Conservation (phyloP, 306 rosid species). For the Corylus avellana region DNA sequence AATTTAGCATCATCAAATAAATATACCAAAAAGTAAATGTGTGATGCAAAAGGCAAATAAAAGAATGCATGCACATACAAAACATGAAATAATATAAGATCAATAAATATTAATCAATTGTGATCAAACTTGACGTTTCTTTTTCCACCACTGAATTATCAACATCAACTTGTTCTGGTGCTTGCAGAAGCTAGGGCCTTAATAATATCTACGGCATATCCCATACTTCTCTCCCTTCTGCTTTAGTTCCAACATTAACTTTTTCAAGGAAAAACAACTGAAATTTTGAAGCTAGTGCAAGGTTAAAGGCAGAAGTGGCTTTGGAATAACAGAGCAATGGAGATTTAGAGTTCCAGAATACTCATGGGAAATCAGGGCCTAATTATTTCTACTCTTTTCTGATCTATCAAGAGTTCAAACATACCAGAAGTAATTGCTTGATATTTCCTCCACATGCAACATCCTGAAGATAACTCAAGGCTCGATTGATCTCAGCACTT, state of each 20-base stretch:
- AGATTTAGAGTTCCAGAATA: not conserved
- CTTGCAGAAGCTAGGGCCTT: not conserved
- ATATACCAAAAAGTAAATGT: not conserved
- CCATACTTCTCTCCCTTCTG: not conserved
- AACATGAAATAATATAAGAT: not conserved
- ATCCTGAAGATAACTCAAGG: slow-evolving; percentile 72
- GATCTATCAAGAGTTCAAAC: slow-evolving; percentile 21
- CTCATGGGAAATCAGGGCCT: not conserved
- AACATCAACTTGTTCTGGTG: not conserved
- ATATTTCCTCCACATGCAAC: slow-evolving; percentile 75
- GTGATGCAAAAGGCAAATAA: not conserved
- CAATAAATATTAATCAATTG: not conserved
- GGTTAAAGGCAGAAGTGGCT: not conserved
- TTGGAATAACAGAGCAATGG: not conserved
- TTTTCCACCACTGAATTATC: not conserved
- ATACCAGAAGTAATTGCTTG: slow-evolving; percentile 72
- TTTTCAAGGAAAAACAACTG: not conserved
- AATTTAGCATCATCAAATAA: not conserved
- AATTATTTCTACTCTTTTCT: slow-evolving; percentile 14
- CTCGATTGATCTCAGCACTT: slow-evolving; percentile 65
- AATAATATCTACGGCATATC: not conserved
- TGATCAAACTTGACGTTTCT: not conserved
- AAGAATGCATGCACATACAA: not conserved
- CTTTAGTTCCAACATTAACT: not conserved
- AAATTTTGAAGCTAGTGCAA: not conserved